Evolutionary conservation across 1,139 yeast genomes (phyloP).

Genomic region (Magnusiomyces ingens): DNA sequence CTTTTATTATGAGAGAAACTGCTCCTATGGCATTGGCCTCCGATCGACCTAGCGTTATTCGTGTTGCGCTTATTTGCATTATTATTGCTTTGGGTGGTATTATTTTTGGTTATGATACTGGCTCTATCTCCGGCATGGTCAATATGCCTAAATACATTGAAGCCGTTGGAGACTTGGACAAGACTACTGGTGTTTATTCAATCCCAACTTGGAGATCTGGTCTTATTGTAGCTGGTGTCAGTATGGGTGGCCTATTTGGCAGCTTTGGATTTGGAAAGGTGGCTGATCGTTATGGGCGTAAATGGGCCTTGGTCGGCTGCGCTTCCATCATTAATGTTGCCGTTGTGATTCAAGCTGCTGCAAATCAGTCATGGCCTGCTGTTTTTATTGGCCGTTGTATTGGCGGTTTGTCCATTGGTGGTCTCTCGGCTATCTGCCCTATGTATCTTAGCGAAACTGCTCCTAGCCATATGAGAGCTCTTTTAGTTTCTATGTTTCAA

Average conservation of each 20-base stretch:
- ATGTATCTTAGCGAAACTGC: conserved; percentile 66
- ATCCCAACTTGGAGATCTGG: conserved; percentile 42
- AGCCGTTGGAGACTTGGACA: neutral
- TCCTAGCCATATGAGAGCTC: conserved; percentile 64
- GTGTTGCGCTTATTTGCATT: neutral
- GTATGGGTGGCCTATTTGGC: conserved; percentile 51
- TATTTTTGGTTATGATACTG: conserved; percentile 53
- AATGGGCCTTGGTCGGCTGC: conserved; percentile 42
- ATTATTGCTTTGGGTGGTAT: conserved; percentile 48
- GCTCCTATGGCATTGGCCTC: neutral
- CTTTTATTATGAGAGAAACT: neutral
- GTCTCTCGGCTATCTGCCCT: conserved; percentile 57
- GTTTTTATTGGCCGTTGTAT: conserved; percentile 41
- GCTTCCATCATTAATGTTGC: conserved; percentile 46
- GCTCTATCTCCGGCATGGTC: conserved; percentile 51
- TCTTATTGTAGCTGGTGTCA: conserved; percentile 46
- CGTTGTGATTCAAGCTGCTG: conserved; percentile 45
- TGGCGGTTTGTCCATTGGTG: conserved; percentile 62
- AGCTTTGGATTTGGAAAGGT: conserved; percentile 42
- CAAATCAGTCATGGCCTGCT: conserved; percentile 38
- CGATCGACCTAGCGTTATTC: neutral
- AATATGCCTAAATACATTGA: conserved; percentile 36
- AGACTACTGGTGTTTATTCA: conserved; percentile 13
- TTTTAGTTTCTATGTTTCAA: conserved; percentile 61
- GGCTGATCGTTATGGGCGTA: conserved; percentile 49